Conservation (phyloP, 2,329 filamentous ascomycete species). For the Huntiella moniliformis region DNA sequence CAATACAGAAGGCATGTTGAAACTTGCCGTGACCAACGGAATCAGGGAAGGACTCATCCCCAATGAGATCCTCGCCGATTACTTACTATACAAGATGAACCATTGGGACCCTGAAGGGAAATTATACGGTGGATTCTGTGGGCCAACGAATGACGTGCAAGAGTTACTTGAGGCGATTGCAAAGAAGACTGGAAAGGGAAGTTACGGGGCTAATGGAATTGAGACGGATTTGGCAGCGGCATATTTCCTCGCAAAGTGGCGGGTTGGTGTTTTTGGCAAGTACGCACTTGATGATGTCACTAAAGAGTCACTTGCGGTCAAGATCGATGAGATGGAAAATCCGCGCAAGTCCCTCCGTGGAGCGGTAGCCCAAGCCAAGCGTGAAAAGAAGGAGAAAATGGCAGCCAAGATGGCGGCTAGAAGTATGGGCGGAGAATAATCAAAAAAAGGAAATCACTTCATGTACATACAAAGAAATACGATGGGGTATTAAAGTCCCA, state of each 20-base stretch:
- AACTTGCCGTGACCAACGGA: conserved; percentile 75
- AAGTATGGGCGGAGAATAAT: conserved; percentile 14
- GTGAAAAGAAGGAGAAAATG: conserved; percentile 43
- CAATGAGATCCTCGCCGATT: conserved; percentile 65
- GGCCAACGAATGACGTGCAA: conserved; percentile 70
- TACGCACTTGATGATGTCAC: conserved; percentile 66
- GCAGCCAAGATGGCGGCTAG: conserved; percentile 21
- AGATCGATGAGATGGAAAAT: conserved; percentile 28
- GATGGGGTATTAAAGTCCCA: not conserved
- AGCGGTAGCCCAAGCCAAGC: conserved; percentile 20
- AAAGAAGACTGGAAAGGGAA: conserved; percentile 53
- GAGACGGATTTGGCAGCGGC: conserved; percentile 56
- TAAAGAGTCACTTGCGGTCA: conserved; percentile 33
- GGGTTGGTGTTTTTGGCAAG: conserved; percentile 52
- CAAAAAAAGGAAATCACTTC: not conserved
- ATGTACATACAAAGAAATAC: not conserved
- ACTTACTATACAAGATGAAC: conserved; percentile 75
- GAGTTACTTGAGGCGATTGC: conserved; percentile 55
- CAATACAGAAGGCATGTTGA: conserved; percentile 76
- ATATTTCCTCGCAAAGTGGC: conserved; percentile 68
- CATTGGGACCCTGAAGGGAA: conserved; percentile 29
- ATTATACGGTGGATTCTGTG: conserved; percentile 42
- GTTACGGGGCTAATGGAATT: conserved; percentile 46
- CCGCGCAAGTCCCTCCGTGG: conserved; percentile 44
- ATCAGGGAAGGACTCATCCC: conserved; percentile 79